Conservation (phyloP, 2,329 filamentous ascomycete genomes). For the Coniochaeta hoffmannii region DNA sequence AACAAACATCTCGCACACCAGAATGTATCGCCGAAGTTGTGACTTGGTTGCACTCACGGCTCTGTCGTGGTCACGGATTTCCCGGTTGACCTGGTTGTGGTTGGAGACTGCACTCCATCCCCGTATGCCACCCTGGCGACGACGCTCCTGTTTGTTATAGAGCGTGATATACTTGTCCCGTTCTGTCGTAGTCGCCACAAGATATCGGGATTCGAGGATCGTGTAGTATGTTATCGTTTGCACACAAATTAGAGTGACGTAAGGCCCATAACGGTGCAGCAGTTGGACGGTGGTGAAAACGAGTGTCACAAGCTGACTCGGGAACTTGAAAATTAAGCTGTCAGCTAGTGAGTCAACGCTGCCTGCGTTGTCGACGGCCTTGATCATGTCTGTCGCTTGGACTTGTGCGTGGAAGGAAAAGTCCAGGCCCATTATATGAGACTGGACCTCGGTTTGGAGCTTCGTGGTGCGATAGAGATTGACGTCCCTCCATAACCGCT, state of each 20-base stretch:
- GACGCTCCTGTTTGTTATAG: conserved; percentile 3
- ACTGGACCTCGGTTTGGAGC: conserved; percentile 5
- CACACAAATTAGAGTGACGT: conserved; percentile 1
- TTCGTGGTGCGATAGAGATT: conserved; percentile 1
- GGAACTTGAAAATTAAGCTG: conserved; percentile 1
- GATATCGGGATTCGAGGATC: conserved; percentile 4
- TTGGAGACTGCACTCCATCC: conserved; percentile 5
- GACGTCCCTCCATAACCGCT: conserved; percentile 4
- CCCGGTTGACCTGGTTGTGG: conserved; percentile 2
- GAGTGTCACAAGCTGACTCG: neutral
- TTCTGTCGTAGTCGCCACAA: conserved; percentile 3
- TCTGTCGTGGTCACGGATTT: neutral
- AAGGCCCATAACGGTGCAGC: conserved; percentile 3
- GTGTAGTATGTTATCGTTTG: conserved; percentile 2
- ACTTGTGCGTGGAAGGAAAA: conserved; percentile 4
- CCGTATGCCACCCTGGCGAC: conserved; percentile 3
- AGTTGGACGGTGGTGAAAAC: conserved; percentile 4
- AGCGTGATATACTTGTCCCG: conserved; percentile 4
- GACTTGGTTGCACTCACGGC: too few relatives aligned
- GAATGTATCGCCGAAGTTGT: too few relatives aligned
- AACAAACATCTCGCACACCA: too few relatives aligned
- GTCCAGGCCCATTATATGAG: conserved; percentile 3
- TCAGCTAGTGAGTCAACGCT: conserved; percentile 3
- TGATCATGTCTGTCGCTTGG: conserved; percentile 5
- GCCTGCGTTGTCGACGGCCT: conserved; percentile 5